These are phyloP conservation scores for Nicotiana undulata DNA, from an alignment of 257 asterid genomes.

Conservation along the genomic window DNA sequence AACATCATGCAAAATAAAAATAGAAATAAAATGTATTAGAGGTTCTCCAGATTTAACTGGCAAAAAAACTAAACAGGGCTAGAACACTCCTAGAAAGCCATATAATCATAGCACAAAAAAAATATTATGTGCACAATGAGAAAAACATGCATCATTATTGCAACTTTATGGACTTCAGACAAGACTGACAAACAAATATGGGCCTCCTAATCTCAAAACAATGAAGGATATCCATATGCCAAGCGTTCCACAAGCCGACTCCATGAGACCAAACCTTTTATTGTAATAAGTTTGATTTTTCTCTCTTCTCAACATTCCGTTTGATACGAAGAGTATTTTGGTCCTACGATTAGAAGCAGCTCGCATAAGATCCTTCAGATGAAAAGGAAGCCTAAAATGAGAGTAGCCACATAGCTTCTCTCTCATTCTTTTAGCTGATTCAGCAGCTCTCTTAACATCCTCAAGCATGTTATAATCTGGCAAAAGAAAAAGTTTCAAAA, in stretches of 20 bases:
- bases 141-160: background rate
- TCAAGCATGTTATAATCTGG: slow-evolving; percentile 83
- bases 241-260: background rate
- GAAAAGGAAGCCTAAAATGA: slow-evolving; percentile 36
- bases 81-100: too few relatives aligned
- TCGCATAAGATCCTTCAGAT: slow-evolving; percentile 45
- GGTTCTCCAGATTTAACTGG: too few relatives aligned
- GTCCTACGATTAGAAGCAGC: slow-evolving; percentile 60
- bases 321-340: slow-evolving; percentile 40
- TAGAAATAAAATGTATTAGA: too few relatives aligned
- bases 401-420: slow-evolving; percentile 39
- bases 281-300: slow-evolving; percentile 51
- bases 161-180: background rate
- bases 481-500: background rate
- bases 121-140: too few relatives aligned
- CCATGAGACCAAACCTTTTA: slow-evolving; percentile 23
- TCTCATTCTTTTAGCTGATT: slow-evolving; percentile 69
- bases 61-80: too few relatives aligned
- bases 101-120: too few relatives aligned
- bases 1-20: too few relatives aligned
- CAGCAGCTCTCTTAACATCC: slow-evolving; percentile 84
- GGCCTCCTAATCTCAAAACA: background rate
- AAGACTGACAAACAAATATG: background rate
- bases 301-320: slow-evolving; percentile 72
- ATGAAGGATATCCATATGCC: background rate